Conservation (phyloP, 2,329 filamentous ascomycete species). For the Aurifilum marmelostoma region DNA sequence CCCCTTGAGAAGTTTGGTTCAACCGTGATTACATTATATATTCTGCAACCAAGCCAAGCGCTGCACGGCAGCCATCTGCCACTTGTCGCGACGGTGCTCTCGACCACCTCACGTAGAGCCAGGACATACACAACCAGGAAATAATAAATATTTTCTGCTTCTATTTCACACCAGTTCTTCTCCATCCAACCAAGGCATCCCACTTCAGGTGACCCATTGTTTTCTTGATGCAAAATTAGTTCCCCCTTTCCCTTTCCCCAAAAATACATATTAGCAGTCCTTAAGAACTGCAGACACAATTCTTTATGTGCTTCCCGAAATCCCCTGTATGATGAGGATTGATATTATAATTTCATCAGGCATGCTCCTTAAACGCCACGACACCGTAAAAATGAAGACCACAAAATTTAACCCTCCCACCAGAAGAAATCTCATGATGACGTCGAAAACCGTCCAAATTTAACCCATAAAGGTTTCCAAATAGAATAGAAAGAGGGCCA, state of each 20-base stretch:
- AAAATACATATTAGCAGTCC: background rate
- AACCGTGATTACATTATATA: conserved; percentile 1
- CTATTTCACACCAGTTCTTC: too few species aligned
- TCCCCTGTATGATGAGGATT: background rate
- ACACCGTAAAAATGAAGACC: background rate
- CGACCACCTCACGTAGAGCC: background rate
- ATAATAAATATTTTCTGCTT: background rate
- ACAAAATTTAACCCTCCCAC: background rate
- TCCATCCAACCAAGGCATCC: background rate
- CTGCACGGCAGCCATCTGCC: background rate
- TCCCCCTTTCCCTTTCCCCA: background rate
- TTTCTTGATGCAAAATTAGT: background rate
- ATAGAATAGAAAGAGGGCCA: background rate
- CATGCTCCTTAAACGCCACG: background rate
- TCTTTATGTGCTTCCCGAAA: background rate
- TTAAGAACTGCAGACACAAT: background rate
- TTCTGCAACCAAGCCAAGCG: background rate
- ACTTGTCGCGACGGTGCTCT: background rate
- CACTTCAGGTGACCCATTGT: background rate
- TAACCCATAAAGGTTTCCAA: too few species aligned
- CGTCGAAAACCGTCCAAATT: background rate
- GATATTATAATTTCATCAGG: background rate
- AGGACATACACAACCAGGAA: too few species aligned
- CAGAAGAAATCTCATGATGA: background rate
- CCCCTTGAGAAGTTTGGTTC: background rate